These are phyloP conservation scores for Catharanthus roseus DNA, from an alignment of 257 asterid species.

Conservation along the genomic window DNA sequence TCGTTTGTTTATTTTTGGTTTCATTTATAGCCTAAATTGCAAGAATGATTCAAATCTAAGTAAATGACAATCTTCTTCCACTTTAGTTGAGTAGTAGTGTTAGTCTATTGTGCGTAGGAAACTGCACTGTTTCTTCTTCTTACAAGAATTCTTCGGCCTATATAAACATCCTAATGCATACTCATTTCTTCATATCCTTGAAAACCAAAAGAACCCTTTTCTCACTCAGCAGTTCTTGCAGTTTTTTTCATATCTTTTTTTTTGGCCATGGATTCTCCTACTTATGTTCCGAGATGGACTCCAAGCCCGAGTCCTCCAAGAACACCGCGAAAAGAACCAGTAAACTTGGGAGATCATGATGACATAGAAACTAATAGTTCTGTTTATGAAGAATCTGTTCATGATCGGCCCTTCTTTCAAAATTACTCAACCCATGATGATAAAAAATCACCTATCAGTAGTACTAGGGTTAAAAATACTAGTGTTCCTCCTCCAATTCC, in stretches of 20 bases:
- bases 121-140: no score
- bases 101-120: no score
- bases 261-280: neutral
- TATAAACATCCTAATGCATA: no score
- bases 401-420: neutral
- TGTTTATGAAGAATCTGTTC: neutral
- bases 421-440: no score
- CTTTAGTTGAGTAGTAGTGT: no score
- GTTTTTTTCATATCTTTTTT: neutral
- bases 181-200: neutral
- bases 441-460: neutral
- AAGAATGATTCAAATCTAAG: no score
- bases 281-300: neutral
- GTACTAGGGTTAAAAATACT: neutral
- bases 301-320: no score
- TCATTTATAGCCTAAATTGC: no score
- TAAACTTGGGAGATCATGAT: neutral
- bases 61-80: no score
- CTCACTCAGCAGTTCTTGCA: no score
- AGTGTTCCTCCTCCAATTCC: slow-evolving; percentile 1
- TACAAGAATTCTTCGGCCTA: no score
- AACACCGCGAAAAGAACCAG: neutral
- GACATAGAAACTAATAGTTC: neutral
- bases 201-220: neutral
- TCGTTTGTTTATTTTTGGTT: no score